phyloP scores from a whole-genome alignment of 441 rosid species.

The Brassica hybrid region DNA sequence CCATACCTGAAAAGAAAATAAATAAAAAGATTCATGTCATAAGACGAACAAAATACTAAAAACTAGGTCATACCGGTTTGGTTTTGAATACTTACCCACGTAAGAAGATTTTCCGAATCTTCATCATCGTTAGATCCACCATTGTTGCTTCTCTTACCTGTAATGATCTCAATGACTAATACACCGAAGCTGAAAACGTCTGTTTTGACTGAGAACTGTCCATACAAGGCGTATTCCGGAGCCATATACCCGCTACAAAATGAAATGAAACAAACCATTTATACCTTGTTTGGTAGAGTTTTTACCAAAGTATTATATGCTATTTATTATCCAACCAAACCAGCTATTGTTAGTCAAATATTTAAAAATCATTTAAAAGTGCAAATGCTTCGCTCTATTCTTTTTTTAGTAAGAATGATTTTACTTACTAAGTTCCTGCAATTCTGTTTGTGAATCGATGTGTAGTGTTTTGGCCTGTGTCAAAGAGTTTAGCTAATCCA shows the following conservation, averaged over 20 bases:
- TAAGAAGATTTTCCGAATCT: constrained; percentile 41
- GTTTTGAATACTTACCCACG: background rate
- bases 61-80: background rate
- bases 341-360: background rate
- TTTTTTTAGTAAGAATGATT: background rate
- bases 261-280: background rate
- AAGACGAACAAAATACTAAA: background rate
- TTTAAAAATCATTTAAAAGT: background rate
- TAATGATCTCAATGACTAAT: too few relatives aligned
- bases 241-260: constrained; percentile 54
- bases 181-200: too few relatives aligned
- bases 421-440: constrained; percentile 43
- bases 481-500: constrained; percentile 71
- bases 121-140: constrained; percentile 20
- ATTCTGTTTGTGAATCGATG: constrained; percentile 35
- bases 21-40: background rate
- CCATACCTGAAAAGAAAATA: constrained; percentile 44
- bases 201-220: constrained; percentile 49
- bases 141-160: constrained; percentile 41
- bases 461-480: constrained; percentile 30
- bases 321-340: background rate
- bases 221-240: constrained; percentile 56
- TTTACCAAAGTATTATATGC: background rate
- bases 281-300: background rate
- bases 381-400: background rate